Conservation (phyloP, 1,284 basidiomycete species). For the Boletus smithii region DNA sequence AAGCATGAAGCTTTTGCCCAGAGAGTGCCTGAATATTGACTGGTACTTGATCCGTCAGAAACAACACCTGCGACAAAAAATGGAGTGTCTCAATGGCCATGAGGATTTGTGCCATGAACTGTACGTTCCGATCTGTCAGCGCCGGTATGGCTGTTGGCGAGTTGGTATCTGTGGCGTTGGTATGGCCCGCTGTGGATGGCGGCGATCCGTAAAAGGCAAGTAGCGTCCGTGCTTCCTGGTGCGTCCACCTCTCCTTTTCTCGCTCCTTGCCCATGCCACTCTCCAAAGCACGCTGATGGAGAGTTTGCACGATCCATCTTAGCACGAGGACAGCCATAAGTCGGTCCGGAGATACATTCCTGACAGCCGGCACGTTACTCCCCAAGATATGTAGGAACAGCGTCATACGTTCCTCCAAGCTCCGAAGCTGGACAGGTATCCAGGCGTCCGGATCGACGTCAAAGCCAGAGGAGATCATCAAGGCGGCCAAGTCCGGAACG, state of each 20-base stretch:
- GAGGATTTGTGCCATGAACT: constrained; percentile 67
- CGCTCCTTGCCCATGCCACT: constrained; percentile 47
- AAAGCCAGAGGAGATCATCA: constrained; percentile 43
- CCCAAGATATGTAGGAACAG: constrained; percentile 56
- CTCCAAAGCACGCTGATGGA: constrained; percentile 50
- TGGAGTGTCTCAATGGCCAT: constrained; percentile 58
- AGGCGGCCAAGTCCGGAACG: constrained; percentile 46
- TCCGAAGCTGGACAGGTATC: constrained; percentile 43
- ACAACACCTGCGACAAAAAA: constrained; percentile 56
- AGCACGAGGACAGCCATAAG: constrained; percentile 52
- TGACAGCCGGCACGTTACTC: constrained; percentile 52
- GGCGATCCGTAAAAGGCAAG: constrained; percentile 39
- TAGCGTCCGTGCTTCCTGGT: constrained; percentile 61
- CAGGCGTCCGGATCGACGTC: constrained; percentile 29
- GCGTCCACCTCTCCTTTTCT: constrained; percentile 67
- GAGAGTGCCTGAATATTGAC: constrained; percentile 51
- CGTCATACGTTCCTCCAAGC: constrained; percentile 51
- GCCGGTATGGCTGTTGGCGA: constrained; percentile 25
- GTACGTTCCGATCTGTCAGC: constrained; percentile 61
- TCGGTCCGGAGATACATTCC: constrained; percentile 42
- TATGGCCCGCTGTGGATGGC: constrained; percentile 15
- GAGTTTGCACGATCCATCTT: constrained; percentile 55
- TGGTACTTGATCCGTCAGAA: constrained; percentile 48
- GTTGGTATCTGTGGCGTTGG: constrained; percentile 9
- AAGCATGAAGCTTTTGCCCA: constrained; percentile 53